These are phyloP conservation scores for Musa balbisiana DNA, from an alignment of 202 grass and related monocot species.

Conservation along the genomic window DNA sequence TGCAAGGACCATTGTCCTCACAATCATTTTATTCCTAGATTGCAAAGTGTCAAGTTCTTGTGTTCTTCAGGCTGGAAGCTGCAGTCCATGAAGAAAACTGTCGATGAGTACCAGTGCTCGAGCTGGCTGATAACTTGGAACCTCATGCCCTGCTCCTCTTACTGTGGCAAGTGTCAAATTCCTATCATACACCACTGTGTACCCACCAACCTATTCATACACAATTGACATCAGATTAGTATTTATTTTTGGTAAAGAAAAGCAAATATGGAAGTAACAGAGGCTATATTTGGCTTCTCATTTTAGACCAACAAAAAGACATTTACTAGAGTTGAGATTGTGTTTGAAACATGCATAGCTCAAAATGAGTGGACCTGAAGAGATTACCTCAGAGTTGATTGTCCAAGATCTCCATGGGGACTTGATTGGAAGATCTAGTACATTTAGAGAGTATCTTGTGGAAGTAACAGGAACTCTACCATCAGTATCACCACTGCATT, in stretches of 20 bases:
- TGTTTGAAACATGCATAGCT: too few species aligned
- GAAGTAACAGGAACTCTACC: conserved; percentile 73
- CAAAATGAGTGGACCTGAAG: neutral
- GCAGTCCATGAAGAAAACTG: neutral
- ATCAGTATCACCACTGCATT: conserved; percentile 59
- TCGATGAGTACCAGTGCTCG: conserved; percentile 33
- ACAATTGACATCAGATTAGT: conserved; percentile 14
- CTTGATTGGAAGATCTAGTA: conserved; percentile 43
- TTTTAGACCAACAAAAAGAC: too few species aligned
- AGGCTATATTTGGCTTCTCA: too few species aligned
- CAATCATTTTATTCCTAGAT: too few species aligned
- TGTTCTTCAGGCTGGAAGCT: too few species aligned
- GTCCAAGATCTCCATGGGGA: conserved; percentile 60
- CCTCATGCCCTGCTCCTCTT: conserved; percentile 77
- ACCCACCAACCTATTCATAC: conserved; percentile 68
- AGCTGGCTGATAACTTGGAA: conserved; percentile 67
- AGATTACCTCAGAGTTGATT: conserved; percentile 39
- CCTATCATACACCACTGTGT: conserved; percentile 39
- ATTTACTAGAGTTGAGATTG: too few species aligned
- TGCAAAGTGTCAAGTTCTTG: too few species aligned
- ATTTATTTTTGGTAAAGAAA: too few species aligned
- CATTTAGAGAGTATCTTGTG: conserved; percentile 67
- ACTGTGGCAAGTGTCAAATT: conserved; percentile 66
- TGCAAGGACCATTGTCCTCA: too few species aligned
- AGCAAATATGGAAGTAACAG: too few species aligned